Conservation (phyloP, 2,329 filamentous ascomycete species). For the Trichoderma polysporum region DNA sequence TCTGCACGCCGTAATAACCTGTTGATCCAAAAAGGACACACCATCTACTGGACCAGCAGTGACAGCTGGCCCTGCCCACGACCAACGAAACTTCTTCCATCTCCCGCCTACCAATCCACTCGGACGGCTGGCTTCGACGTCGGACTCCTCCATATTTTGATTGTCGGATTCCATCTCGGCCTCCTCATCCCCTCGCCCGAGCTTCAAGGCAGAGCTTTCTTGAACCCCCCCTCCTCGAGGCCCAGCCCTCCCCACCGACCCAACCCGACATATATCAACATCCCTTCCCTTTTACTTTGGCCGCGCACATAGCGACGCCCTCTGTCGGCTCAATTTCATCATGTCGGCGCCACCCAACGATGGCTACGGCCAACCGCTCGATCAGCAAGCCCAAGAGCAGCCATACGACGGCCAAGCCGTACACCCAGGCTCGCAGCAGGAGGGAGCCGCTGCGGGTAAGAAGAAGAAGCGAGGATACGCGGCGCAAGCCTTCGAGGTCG, state of each 20-base stretch:
- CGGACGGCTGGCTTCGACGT: constrained; percentile 17
- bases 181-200: neutral
- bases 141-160: neutral
- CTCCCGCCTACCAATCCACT: constrained; percentile 19
- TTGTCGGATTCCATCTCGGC: constrained; percentile 9
- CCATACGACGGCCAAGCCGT: constrained; percentile 37
- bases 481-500: constrained; percentile 91
- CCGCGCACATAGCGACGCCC: constrained; percentile 27
- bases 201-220: constrained; percentile 17
- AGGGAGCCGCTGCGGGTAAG: constrained; percentile 50
- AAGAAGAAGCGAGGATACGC: constrained; percentile 97
- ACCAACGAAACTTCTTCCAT: constrained; percentile 14
- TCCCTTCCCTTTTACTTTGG: constrained; percentile 17
- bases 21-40: constrained; percentile 22
- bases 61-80: constrained; percentile 20
- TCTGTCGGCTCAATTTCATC: constrained; percentile 32
- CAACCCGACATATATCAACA: constrained; percentile 10
- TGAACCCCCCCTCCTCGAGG: constrained; percentile 1
- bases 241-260: neutral
- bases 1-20: constrained; percentile 11
- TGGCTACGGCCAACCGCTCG: constrained; percentile 48
- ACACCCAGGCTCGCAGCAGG: constrained; percentile 31
- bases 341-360: constrained; percentile 61
- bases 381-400: constrained; percentile 42
- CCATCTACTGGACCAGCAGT: constrained; percentile 11